Evolutionary conservation across 75 land plant genomes (phyloP), one percentile per base, ranked within the genome.

Genomic region (Pinus albicaulis): DNA sequence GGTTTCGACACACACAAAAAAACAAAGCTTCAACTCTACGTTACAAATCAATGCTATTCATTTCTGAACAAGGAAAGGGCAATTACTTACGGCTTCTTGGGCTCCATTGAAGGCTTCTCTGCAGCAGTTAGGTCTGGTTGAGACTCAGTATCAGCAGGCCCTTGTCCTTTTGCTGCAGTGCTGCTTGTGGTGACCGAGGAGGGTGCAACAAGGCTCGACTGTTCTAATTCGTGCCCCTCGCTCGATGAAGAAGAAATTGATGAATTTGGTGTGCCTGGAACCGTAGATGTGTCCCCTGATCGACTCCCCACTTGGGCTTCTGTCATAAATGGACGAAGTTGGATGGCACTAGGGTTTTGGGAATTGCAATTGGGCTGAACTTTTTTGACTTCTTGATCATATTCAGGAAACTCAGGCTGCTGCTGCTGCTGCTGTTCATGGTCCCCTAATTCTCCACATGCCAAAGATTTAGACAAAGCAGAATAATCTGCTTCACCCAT

Each of bases 21-120:
- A 31, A 48, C 10, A 48, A 48, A 48, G 11, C 53, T 48, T 48
- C 53, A 48, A 48, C 53, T 48, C 53, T 48, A 48, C 53, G 53
- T 48, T 48, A 48, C 53, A 48, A 48, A 48, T 48, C 53, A 48
- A 48, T 48, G 53, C 53, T 48, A 48, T 48, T 48, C 53, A 48
- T 48, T 48, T 48, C 53, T 48, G 53, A 48, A 48, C 53, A 48
- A 48, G 8, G 1, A 48, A 48, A 11, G 53, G 53, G 53, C 53
- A 48, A 28, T 28, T 69, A 77, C 84, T 55, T 76, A 84, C 84
- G 34, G 74, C 84, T 86, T 84, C 77, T 87, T 87, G 20, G 84
- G 76, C 71, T 76, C 78, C 3, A 82, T 78, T 15, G 28, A 78
- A 59, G 75, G 82, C 12, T 75, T 80, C 23, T 74, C 79, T 3